Base-by-base conservation (phyloP, 1,284 basidiomycete species). In the Ustanciosporium gigantosporum region DNA sequence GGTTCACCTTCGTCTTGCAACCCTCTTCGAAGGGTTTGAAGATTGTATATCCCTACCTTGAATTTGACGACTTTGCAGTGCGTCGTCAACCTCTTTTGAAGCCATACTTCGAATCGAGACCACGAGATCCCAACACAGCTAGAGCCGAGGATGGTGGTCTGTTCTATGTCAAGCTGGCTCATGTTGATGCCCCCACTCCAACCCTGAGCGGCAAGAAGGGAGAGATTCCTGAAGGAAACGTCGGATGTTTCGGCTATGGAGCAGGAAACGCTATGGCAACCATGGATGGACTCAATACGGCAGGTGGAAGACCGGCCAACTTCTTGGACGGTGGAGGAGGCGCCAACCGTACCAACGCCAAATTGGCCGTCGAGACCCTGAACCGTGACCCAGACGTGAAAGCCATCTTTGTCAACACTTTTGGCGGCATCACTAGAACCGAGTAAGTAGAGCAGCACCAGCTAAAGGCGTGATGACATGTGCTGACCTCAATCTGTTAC, bases 261-360 rank as follows among this genome's bases (percentile, higher is more conserved):
- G 69, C 69, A 0, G 67, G 69, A 3, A 72, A 64, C 35, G 67
- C 58, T 11, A 72, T 72, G 69, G 67, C 56, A 4, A 72, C 69
- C 8, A 64, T 72, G 57, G 67, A 72, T 38, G 69, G 69, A 3
- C 42, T 70, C 3, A 56, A 50, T 21, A 31, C 43, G 5, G 67
- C 49, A 5, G 67, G 69, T 19, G 69, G 67, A 8, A 7, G 56
- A 21, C 67, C 67, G 4, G 62, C 69, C 7, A 72, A 72, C 48
- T 72, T 72, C 25, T 27, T 72, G 8, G 69, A 72, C 29, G 69
- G 69, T 6, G 69, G 69, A 8, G 69, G 69, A 3, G 67, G 69
- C 16, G 67, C 67, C 6, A 70, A 59, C 17, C 29, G 50, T 9
- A 27, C 38, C 31, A 72, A 72, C 20, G 55, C 69, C 15, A 65